Evolutionary conservation across 768 basidiomycete genomes (phyloP), one percentile per base, ranked within the genome.

Genomic region (Suillus cothurnatus): DNA sequence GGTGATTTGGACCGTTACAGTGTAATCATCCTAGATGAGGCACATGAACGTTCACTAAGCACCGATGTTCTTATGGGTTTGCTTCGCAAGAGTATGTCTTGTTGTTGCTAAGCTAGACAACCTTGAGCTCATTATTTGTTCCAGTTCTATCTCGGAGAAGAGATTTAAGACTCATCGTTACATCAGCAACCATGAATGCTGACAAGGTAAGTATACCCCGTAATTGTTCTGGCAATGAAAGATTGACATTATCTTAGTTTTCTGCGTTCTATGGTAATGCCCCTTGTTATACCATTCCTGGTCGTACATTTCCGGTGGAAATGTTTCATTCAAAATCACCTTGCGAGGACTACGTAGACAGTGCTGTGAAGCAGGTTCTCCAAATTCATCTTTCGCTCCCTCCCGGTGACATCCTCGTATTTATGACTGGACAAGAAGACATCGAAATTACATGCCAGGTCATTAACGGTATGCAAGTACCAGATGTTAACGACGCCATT

Each of bases 401-500:
- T 26, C 87, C 88, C 0, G 97, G 97, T 17, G 97, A 99, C 79
- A 93, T 99, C 61, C 82, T 99, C 49, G 95, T 99, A 31, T 99
- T 99, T 78, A 99, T 99, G 97, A 99, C 97, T 32, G 97, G 97
- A 43, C 97, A 99, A 79, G 97, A 99, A 79, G 97, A 99, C 75
- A 99, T 99, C 66, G 97, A 99, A 78, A 86, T 94, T 36, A 99
- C 95, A 14, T 99, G 97, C 74, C 92, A 94, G 72, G 97, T 99
- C 38, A 82, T 98, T 23, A 86, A 91, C 77, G 95, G 95, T 95
- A 60, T 55, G 85, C 73, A 5, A 36, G 32, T 31, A 34, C 43
- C 15, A 56, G 9, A 21, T 28, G 12, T 4, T 19, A n/a, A 6
- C 17, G 32, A 2, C 9, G 21, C 49, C 19, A 6, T 14, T 61